Conservation (phyloP, 352 stramenopile species). For the Phytophthora fragariaefolia region DNA sequence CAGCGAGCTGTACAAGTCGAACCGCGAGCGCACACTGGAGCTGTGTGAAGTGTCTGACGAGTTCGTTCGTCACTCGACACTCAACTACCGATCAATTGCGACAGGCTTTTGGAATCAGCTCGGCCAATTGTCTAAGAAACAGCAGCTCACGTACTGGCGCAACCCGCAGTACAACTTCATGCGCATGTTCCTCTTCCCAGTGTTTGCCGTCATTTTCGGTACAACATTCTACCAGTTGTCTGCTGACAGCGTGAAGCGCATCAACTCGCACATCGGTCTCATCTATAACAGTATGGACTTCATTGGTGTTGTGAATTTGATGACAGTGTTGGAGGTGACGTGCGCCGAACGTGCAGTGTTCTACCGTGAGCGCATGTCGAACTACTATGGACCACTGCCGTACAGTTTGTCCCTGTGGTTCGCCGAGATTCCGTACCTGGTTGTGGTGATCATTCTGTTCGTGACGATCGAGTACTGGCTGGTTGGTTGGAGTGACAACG, state of each 20-base stretch:
- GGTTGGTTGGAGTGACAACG: conserved; percentile 43
- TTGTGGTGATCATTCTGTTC: conserved; percentile 46
- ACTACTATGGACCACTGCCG: conserved; percentile 69
- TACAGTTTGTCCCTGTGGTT: conserved; percentile 66
- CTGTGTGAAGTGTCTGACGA: conserved; percentile 25
- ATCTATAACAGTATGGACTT: conserved; percentile 76
- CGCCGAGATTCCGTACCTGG: conserved; percentile 59
- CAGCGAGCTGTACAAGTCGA: conserved; percentile 41
- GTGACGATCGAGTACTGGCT: conserved; percentile 66
- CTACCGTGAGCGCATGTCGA: conserved; percentile 70
- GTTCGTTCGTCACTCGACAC: conserved; percentile 50
- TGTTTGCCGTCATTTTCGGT: conserved; percentile 57
- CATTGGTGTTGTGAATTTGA: conserved; percentile 61
- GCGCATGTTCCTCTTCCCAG: conserved; percentile 51
- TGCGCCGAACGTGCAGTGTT: conserved; percentile 59
- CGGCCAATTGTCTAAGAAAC: conserved; percentile 41
- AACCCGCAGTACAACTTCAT: conserved; percentile 59
- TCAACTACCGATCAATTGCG: conserved; percentile 52
- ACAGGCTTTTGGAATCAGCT: conserved; percentile 53
- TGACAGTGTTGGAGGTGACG: conserved; percentile 63
- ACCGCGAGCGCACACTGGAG: conserved; percentile 34
- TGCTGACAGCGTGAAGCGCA: conserved; percentile 28
- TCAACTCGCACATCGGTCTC: conserved; percentile 61
- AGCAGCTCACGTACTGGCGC: conserved; percentile 59
- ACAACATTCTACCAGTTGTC: conserved; percentile 58